Conservation (phyloP, 2,329 filamentous ascomycete genomes). For the Epichloe baconii region DNA sequence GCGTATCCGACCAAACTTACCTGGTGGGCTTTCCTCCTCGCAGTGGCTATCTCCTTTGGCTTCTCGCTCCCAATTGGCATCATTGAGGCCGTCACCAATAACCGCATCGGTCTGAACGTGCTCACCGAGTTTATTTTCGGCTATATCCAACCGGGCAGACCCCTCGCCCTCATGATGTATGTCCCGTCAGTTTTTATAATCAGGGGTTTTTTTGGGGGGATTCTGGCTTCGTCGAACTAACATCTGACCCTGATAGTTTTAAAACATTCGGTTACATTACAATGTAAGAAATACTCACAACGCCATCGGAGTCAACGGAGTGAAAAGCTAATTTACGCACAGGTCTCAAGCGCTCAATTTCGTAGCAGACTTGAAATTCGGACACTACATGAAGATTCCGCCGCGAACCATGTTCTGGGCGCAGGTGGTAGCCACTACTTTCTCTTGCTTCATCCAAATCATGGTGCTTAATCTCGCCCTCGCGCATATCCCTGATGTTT, state of each 20-base stretch:
- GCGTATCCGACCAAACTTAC: constrained; percentile 53
- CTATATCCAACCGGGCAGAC: constrained; percentile 61
- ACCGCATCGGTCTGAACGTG: constrained; percentile 61
- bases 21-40: constrained; percentile 61
- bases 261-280: constrained; percentile 52
- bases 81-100: constrained; percentile 56
- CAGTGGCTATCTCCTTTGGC: constrained; percentile 48
- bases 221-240: not conserved
- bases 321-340: constrained; percentile 2
- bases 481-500: constrained; percentile 49
- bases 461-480: constrained; percentile 50
- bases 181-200: constrained; percentile 5
- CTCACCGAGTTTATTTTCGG: constrained; percentile 63
- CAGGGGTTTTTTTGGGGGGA: too few relatives aligned
- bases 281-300: constrained; percentile 25
- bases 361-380: constrained; percentile 53
- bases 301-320: not conserved
- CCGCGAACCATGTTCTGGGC: constrained; percentile 53
- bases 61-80: constrained; percentile 58
- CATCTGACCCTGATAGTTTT: constrained; percentile 28
- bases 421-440: constrained; percentile 52
- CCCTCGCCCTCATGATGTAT: constrained; percentile 61
- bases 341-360: constrained; percentile 50
- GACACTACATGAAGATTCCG: constrained; percentile 62
- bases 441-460: constrained; percentile 55